Evolutionary conservation across 2,329 filamentous ascomycete genomes (phyloP).

Genomic region (Colletotrichum melonis): DNA sequence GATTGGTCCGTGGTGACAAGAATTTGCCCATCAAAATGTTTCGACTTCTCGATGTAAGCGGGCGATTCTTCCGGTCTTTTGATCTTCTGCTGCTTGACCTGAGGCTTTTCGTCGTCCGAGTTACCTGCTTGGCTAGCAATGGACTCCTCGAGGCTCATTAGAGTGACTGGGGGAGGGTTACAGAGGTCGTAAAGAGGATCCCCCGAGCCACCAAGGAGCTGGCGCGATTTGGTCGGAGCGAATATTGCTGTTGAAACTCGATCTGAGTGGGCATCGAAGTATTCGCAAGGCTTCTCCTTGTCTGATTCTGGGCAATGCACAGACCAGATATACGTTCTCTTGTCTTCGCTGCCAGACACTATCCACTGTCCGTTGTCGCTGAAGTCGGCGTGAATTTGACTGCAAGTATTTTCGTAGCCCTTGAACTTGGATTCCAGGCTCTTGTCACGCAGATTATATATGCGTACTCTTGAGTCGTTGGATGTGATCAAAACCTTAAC

Average conservation of each 20-base stretch:
- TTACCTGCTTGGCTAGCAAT: conserved; percentile 54
- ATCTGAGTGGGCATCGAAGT: conserved; percentile 89
- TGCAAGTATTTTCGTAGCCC: conserved; percentile 89
- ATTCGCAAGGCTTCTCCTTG: conserved; percentile 86
- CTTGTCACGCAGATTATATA: conserved; percentile 91
- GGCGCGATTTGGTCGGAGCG: conserved; percentile 82
- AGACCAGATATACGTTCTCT: conserved; percentile 91
- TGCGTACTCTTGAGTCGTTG: conserved; percentile 90
- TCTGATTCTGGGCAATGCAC: conserved; percentile 69
- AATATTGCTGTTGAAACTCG: conserved; percentile 92
- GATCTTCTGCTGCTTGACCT: conserved; percentile 11
- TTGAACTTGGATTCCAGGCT: conserved; percentile 89
- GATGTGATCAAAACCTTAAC: conserved; percentile 91
- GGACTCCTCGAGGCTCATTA: conserved; percentile 79
- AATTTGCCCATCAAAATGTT: conserved; percentile 86
- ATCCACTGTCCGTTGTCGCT: conserved; percentile 89
- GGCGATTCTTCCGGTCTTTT: conserved; percentile 75
- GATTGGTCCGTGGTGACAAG: conserved; percentile 90
- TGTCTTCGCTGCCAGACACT: conserved; percentile 93
- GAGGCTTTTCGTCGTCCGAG: conserved; percentile 46
- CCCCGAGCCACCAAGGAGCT: conserved; percentile 81
- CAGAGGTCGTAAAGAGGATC: conserved; percentile 97
- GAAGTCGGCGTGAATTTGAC: conserved; percentile 90
- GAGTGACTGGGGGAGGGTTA: conserved; percentile 89
- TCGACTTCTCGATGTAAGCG: conserved; percentile 79